Conservation (phyloP, 192 early-diverging fungal genomes). For the Dimargaris cristalligena region DNA sequence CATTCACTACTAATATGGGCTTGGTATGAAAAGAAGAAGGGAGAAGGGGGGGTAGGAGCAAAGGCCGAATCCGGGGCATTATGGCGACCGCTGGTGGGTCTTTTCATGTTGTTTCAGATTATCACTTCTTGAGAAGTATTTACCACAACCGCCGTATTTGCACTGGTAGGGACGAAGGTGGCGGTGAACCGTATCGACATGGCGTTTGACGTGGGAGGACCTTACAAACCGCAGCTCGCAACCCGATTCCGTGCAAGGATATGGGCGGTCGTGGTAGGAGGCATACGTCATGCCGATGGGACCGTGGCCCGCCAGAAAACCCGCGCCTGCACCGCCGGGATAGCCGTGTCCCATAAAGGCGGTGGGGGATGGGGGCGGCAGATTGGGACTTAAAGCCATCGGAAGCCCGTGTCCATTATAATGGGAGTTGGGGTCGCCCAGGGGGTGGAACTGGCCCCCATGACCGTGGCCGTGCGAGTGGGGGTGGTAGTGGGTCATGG, state of each 20-base stretch:
- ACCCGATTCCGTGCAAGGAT: constrained; percentile 6
- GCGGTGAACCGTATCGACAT: constrained; percentile 25
- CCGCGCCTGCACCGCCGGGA: not conserved
- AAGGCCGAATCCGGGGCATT: not conserved
- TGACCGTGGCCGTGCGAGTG: not conserved
- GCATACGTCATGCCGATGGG: constrained; percentile 3
- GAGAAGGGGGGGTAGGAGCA: no score
- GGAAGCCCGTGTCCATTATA: not conserved
- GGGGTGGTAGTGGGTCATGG: not conserved
- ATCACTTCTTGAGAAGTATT: constrained; percentile 43
- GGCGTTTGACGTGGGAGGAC: constrained; percentile 9
- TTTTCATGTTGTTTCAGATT: constrained; percentile 39
- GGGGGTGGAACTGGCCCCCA: not conserved
- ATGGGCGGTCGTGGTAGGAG: constrained; percentile 6
- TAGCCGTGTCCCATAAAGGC: constrained; percentile 1
- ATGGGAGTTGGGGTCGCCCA: not conserved
- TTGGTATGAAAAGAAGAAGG: no score
- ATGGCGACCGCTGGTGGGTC: constrained; percentile 7
- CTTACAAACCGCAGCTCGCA: constrained; percentile 8
- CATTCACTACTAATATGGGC: no score
- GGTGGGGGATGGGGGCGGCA: constrained; percentile 6
- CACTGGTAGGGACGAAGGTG: constrained; percentile 48
- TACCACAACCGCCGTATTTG: constrained; percentile 30
- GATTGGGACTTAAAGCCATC: constrained; percentile 4
- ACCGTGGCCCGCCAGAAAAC: not conserved